These are phyloP conservation scores for Cymbopogon flexuosus DNA, from an alignment of 202 grass and related monocot species.

Conservation along the genomic window DNA sequence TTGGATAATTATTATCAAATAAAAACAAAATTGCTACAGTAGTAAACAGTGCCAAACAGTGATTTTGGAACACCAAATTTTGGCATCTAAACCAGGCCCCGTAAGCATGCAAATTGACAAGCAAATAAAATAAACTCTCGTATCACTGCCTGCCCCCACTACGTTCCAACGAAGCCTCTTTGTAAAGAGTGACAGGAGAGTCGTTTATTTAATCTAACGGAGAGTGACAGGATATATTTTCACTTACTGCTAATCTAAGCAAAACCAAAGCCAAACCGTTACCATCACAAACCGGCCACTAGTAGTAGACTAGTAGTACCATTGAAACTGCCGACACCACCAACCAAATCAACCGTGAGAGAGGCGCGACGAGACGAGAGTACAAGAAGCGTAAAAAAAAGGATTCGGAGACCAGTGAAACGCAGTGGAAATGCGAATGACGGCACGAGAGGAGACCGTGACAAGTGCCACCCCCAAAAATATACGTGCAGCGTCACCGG, in stretches of 20 bases:
- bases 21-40: too few species aligned
- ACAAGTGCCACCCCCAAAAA: background rate
- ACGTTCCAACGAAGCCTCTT: background rate
- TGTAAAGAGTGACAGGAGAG: background rate
- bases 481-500: too few species aligned
- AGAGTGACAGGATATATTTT: too few species aligned
- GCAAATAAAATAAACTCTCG: background rate
- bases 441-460: background rate
- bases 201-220: too few species aligned
- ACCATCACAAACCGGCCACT: background rate
- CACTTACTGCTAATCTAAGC: background rate
- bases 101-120: too few species aligned
- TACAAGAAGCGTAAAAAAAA: too few species aligned
- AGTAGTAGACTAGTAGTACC: too few species aligned
- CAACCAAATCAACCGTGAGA: background rate
- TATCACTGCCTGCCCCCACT: background rate
- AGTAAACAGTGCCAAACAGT: too few species aligned
- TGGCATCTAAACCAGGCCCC: too few species aligned
- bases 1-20: too few species aligned
- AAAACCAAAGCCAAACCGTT: background rate
- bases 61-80: too few species aligned
- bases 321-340: background rate
- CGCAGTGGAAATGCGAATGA: background rate
- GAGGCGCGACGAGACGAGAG: background rate
- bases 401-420: too few species aligned